These are phyloP conservation scores for Thermomyces lanuginosus DNA, from an alignment of 2,329 filamentous ascomycete genomes.

Conservation along the genomic window DNA sequence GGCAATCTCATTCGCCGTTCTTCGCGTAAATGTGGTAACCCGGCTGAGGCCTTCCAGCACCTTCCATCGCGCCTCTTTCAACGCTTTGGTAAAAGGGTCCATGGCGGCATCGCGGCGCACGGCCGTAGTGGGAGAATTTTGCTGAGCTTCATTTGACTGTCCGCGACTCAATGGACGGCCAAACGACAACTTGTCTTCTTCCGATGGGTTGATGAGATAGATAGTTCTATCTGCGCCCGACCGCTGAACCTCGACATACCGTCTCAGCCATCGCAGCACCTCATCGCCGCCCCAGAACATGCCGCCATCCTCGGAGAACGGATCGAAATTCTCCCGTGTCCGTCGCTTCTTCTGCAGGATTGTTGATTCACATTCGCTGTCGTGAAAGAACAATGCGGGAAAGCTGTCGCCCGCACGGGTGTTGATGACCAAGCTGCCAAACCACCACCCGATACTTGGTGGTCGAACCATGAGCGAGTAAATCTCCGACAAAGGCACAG, in stretches of 20 bases:
- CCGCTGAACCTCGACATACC: slow-evolving; percentile 68
- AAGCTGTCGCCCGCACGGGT: slow-evolving; percentile 81
- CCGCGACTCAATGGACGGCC: slow-evolving; percentile 34
- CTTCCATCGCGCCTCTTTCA: slow-evolving; percentile 93
- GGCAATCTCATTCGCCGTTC: slow-evolving; percentile 79
- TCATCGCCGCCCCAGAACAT: slow-evolving; percentile 98
- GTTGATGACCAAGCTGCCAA: slow-evolving; percentile 88
- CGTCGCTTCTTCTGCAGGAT: slow-evolving; percentile 84
- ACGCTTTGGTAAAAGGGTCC: slow-evolving; percentile 83
- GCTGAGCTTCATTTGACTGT: slow-evolving; percentile 24
- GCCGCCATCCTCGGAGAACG: slow-evolving; percentile 60
- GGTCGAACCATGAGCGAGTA: slow-evolving; percentile 83
- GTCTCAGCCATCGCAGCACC: slow-evolving; percentile 73
- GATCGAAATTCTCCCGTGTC: slow-evolving; percentile 71
- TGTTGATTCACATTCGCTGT: slow-evolving; percentile 89
- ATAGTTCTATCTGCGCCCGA: slow-evolving; percentile 77
- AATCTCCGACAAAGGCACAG: slow-evolving; percentile 73
- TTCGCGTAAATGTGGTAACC: slow-evolving; percentile 85
- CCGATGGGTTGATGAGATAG: slow-evolving; percentile 73
- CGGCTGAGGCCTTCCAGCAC: slow-evolving; percentile 93
- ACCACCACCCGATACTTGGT: slow-evolving; percentile 96
- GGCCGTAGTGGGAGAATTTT: slow-evolving; percentile 15
- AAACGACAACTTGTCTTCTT: slow-evolving; percentile 73
- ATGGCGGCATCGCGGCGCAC: slow-evolving; percentile 61
- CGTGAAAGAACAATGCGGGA: slow-evolving; percentile 92